Base-by-base conservation (phyloP, 164 flowering plant species). In the Vitis cinerea region DNA sequence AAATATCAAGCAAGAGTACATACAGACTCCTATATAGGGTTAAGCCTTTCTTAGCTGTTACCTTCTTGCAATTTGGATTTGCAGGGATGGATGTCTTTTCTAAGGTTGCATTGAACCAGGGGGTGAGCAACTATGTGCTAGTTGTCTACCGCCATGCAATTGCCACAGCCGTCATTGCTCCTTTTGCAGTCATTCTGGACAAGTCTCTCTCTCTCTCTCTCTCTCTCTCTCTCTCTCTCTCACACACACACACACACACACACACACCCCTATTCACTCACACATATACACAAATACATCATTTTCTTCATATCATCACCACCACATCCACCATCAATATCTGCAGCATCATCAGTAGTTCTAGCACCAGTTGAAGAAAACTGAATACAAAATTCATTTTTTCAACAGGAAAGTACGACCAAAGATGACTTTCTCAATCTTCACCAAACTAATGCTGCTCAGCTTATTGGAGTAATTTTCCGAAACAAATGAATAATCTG, bases 51-150 rank as follows among this genome's bases (percentile, higher is more conserved):
- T 13, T 83, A 13, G 90, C 83, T 1, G 89, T 88, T 7, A 47
- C 84, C 0, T 85, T 90, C 79, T 57, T 85, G 71, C 92, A 90
- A 63, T 69, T 79, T 16, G 92, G 92, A 23, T 71, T 86, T 48
- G 92, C 92, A 59, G 94, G 94, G 3, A 85, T 90, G 92, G 92
- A 88, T 55, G 67, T 90, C 58, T 72, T 90, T 10, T 83, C 86
- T 11, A 90, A 86, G 74, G 81, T 83, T 59, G 94, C 90, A 10
- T 65, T 88, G 15, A 86, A 86, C 74, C 65, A 83, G 19, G 94
- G 92, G n/a, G 81, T 88, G 89, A 87, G 87, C 78, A 87, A 80
- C 51, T 88, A 85, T 52, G 89, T 85, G 0, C 81, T 85, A 15
- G 84, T 83, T 1, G 92, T 86, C 60, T 90, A 90, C 53, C 88